Evolutionary conservation across 202 grass and related monocot genomes (phyloP).

Genomic region (Carex arenaria): DNA sequence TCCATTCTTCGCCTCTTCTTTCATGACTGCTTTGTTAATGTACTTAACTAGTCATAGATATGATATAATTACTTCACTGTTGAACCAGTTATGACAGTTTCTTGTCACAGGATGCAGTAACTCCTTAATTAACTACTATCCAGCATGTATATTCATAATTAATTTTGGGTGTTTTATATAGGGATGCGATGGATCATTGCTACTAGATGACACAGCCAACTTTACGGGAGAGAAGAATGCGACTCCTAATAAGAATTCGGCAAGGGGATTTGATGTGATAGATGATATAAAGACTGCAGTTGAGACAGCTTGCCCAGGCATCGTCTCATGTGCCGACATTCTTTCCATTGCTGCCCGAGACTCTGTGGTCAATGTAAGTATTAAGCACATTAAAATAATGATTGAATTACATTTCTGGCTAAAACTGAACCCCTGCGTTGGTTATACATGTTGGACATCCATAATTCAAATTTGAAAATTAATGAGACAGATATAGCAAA

Average conservation of each 20-base stretch:
- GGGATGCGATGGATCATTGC: constrained; percentile 34
- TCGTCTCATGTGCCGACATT: constrained; percentile 42
- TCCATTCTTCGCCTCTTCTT: constrained; percentile 37
- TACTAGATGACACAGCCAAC: constrained; percentile 31
- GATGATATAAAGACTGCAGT: constrained; percentile 38
- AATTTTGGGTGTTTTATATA: neutral
- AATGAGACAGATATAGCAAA: too few relatives aligned
- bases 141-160: neutral
- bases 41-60: constrained; percentile 5
- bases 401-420: neutral
- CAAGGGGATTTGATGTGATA: constrained; percentile 32
- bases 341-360: constrained; percentile 27
- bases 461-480: too few relatives aligned
- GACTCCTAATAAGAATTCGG: constrained; percentile 31
- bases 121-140: neutral
- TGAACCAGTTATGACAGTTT: neutral
- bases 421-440: neutral
- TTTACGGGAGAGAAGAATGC: constrained; percentile 40
- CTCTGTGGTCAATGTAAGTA: constrained; percentile 28
- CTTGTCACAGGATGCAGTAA: too few relatives aligned
- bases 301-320: constrained; percentile 29
- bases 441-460: neutral
- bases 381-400: neutral
- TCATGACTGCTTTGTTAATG: constrained; percentile 43
- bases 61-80: neutral